Evolutionary conservation across 2,329 filamentous ascomycete genomes (phyloP).

Genomic region (Helotiales sp.): DNA sequence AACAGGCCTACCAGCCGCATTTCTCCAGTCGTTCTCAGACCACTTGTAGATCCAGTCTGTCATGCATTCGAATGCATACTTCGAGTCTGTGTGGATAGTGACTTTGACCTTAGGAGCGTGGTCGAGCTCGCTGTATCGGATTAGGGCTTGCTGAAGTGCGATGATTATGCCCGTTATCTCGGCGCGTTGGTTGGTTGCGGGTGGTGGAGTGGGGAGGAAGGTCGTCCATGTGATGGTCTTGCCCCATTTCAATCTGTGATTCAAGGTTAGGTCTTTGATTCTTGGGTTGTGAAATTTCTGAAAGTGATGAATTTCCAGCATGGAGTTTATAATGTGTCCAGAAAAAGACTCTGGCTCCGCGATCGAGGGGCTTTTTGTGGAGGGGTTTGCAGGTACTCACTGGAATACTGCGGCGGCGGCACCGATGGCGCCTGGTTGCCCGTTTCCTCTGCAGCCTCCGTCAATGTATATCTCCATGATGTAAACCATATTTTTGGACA

Average conservation of each 20-base stretch:
- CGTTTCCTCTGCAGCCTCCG: conserved; percentile 45
- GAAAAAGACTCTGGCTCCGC: background rate
- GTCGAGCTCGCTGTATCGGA: conserved; percentile 33
- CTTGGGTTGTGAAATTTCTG: too few species aligned
- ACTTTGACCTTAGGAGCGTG: conserved; percentile 34
- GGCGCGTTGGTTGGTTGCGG: conserved; percentile 45
- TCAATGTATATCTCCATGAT: conserved; percentile 45
- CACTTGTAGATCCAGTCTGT: conserved; percentile 42
- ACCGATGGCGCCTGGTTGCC: conserved; percentile 35
- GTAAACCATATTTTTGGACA: conserved; percentile 44
- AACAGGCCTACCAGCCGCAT: conserved; percentile 40
- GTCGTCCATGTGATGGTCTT: background rate
- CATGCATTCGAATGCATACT: conserved; percentile 46
- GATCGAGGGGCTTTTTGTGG: background rate
- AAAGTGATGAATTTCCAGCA: too few species aligned
- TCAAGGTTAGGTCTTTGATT: too few species aligned
- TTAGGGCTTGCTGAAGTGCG: conserved; percentile 53
- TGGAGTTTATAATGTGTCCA: too few species aligned
- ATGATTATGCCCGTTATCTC: conserved; percentile 50
- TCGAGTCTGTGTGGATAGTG: conserved; percentile 46
- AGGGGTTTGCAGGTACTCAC: background rate
- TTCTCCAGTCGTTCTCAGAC: conserved; percentile 44
- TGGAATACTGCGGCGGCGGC: conserved; percentile 43
- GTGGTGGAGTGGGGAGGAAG: conserved; percentile 13
- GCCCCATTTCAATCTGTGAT: too few species aligned